Evolutionary conservation across 2,329 filamentous ascomycete genomes (phyloP).

Genomic region (Claviceps citrina): DNA sequence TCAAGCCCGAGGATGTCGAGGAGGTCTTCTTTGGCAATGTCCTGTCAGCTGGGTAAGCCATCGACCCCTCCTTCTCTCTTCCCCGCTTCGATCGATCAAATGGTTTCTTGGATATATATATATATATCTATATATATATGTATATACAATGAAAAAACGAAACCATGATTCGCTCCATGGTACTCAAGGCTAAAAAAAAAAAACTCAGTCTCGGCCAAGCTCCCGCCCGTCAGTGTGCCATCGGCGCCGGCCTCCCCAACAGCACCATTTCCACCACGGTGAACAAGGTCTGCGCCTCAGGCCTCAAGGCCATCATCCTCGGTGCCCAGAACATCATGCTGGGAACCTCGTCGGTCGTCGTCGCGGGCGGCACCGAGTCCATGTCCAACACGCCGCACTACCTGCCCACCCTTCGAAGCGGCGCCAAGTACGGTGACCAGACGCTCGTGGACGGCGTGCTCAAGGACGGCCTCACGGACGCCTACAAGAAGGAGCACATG

Average conservation of each 20-base stretch:
- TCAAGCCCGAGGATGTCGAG: conserved; percentile 81
- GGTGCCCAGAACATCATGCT: conserved; percentile 96
- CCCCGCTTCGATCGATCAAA: background rate
- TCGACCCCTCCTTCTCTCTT: background rate
- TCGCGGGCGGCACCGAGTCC: conserved; percentile 90
- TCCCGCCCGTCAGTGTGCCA: conserved; percentile 83
- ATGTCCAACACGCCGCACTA: conserved; percentile 99
- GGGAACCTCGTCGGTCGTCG: conserved; percentile 80
- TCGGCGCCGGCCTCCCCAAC: conserved; percentile 72
- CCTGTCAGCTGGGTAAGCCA: conserved; percentile 71
- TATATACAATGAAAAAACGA: too few relatives aligned
- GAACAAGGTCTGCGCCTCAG: conserved; percentile 98
- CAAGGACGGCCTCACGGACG: conserved; percentile 88
- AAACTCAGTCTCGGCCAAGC: conserved; percentile 71
- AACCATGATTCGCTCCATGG: background rate
- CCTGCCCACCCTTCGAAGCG: conserved; percentile 69
- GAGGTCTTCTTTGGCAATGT: conserved; percentile 99
- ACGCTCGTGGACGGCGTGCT: conserved; percentile 78
- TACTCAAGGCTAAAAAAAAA: background rate
- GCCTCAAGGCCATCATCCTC: conserved; percentile 84
- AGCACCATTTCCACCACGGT: conserved; percentile 76
- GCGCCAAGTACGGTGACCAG: conserved; percentile 89
- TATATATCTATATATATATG: too few relatives aligned
- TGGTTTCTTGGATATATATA: too few relatives aligned
- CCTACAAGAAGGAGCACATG: conserved; percentile 95